Percentiles rank a stretch among this genome's conserved stretches.
Conservation (phyloP, 352 stramenopile genomes). For the Aphanomyces stellatus region DNA sequence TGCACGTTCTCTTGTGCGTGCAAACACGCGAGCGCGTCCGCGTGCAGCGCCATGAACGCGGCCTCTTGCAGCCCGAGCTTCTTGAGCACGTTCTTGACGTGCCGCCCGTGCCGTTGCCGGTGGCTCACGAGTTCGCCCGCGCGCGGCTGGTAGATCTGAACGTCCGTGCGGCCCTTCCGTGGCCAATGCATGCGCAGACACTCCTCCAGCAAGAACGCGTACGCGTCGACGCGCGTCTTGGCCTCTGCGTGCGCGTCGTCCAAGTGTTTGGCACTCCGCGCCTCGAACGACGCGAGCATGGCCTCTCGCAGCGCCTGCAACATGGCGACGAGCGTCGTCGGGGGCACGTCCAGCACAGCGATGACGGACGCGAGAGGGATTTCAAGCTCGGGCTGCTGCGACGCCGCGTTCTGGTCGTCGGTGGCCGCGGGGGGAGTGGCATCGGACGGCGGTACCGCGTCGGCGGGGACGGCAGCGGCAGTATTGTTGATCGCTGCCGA, state of each 20-base stretch:
- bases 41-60: conserved; percentile 32
- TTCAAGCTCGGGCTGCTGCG: not conserved
- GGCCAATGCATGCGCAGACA: conserved; percentile 84
- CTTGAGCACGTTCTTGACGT: conserved; percentile 44
- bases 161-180: conserved; percentile 64
- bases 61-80: conserved; percentile 45
- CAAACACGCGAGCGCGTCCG: conserved; percentile 23
- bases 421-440: not conserved
- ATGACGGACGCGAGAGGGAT: conserved; percentile 8
- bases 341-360: conserved; percentile 3
- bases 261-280: conserved; percentile 29
- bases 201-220: conserved; percentile 62
- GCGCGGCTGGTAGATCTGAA: conserved; percentile 79
- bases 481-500: not conserved
- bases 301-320: not conserved
- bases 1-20: conserved; percentile 38
- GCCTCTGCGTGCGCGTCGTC: conserved; percentile 23
- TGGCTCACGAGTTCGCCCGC: conserved; percentile 77
- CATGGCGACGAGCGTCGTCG: not conserved
- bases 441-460: not conserved
- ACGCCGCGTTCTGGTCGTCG: not conserved
- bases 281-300: not conserved
- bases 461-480: not conserved
- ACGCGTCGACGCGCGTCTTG: conserved; percentile 12
- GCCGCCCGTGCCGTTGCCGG: conserved; percentile 57